A percentile compares a stretch with the other conserved stretches of the same genome.
These are phyloP conservation scores for Allium fistulosum DNA, from an alignment of 106 monocot species.

Conservation along the genomic window DNA sequence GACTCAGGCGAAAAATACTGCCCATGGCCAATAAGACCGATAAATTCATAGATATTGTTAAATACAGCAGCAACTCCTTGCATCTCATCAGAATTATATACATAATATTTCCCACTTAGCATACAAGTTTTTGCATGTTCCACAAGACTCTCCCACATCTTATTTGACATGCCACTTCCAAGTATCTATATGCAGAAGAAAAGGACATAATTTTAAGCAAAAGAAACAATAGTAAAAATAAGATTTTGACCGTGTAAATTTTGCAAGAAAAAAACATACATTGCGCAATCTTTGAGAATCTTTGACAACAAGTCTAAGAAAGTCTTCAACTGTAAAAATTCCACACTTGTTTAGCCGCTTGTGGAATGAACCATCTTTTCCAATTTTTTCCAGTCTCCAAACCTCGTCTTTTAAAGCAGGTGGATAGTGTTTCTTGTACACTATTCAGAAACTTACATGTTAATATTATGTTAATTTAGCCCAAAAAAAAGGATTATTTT, in stretches of 20 bases:
- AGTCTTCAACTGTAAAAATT: constrained; percentile 53
- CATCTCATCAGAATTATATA: constrained; percentile 51
- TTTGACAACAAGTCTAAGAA: constrained; percentile 42
- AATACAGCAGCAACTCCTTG: constrained; percentile 44
- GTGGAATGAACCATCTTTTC: constrained; percentile 66
- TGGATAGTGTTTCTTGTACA: constrained; percentile 58
- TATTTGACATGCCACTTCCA: constrained; percentile 50
- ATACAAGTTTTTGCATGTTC: constrained; percentile 63
- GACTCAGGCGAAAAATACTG: constrained; percentile 39
- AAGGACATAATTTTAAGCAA: constrained; percentile 1
- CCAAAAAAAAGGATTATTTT: too few species aligned
- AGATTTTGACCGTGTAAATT: neutral
- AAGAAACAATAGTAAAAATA: neutral
- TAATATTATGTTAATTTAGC: too few species aligned
- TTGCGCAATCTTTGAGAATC: constrained; percentile 41
- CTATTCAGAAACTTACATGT: neutral
- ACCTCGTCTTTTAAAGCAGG: constrained; percentile 54
- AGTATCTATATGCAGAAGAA: constrained; percentile 33
- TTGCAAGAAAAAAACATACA: constrained; percentile 19
- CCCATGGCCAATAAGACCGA: constrained; percentile 38
- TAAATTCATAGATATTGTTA: constrained; percentile 69
- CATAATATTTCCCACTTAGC: constrained; percentile 53
- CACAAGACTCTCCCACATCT: constrained; percentile 48
- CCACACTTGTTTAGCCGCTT: constrained; percentile 44
- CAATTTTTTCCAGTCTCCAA: constrained; percentile 64